A percentile compares a stretch with the other conserved stretches of the same genome.
Conservation (phyloP, 495 filamentous ascomycete species). For the Xeromyces bisporus region DNA sequence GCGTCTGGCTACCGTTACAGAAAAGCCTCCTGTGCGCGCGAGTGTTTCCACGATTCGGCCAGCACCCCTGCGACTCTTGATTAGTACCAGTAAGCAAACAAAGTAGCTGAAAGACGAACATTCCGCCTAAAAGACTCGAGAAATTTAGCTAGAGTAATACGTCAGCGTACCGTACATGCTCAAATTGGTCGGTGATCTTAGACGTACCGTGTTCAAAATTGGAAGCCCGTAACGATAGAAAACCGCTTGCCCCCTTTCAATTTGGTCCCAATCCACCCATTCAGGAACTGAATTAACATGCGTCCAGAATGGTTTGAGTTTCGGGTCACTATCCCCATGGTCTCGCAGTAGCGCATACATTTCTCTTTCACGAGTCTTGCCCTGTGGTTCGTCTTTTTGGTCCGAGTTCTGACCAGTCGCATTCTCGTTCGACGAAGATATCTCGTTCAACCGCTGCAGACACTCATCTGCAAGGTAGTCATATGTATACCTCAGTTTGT, state of each 20-base stretch:
- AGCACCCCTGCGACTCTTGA: constrained; percentile 23
- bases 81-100: not conserved
- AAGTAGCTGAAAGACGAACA: constrained; percentile 8
- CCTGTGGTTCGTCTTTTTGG: constrained; percentile 4
- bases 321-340: constrained; percentile 38
- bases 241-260: constrained; percentile 41
- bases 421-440: constrained; percentile 27
- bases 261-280: constrained; percentile 75
- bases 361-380: constrained; percentile 29
- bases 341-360: constrained; percentile 43
- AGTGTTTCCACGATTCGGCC: constrained; percentile 56
- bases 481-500: constrained; percentile 44
- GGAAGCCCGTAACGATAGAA: constrained; percentile 60
- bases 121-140: constrained; percentile 25
- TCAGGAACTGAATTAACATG: constrained; percentile 52
- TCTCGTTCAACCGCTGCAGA: constrained; percentile 38
- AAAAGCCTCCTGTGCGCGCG: constrained; percentile 63
- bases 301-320: constrained; percentile 43
- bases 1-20: constrained; percentile 45
- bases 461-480: constrained; percentile 52
- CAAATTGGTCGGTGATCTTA: not conserved
- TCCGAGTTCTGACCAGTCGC: too few species aligned
- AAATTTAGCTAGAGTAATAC: constrained; percentile 17
- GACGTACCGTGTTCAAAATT: constrained; percentile 31
- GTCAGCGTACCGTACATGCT: not conserved